These are phyloP conservation scores for Lactarius tabidus DNA, from an alignment of 768 basidiomycete species.

Conservation along the genomic window DNA sequence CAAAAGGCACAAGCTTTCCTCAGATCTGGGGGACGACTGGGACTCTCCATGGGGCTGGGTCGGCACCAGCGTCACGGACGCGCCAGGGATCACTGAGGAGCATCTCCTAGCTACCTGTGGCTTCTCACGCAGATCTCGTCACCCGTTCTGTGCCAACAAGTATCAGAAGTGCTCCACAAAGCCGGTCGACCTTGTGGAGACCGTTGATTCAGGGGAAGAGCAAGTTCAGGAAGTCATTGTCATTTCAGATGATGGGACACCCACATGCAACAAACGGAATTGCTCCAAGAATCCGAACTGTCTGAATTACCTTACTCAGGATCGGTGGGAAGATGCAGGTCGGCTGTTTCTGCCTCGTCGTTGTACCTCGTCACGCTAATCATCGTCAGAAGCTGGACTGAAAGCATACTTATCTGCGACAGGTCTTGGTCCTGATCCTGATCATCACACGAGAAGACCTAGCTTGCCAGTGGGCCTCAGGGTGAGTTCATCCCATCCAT, in stretches of 20 bases:
- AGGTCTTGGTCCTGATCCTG: slow-evolving; percentile 21
- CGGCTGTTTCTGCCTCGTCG: slow-evolving; percentile 25
- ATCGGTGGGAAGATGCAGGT: slow-evolving; percentile 77
- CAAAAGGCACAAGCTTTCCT: slow-evolving; percentile 51
- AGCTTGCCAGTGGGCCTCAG: slow-evolving; percentile 68
- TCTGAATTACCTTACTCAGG: slow-evolving; percentile 83
- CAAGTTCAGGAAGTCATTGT: slow-evolving; percentile 61
- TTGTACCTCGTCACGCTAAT: slow-evolving; percentile 2
- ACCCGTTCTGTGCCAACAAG: slow-evolving; percentile 57
- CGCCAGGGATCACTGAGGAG: slow-evolving; percentile 58
- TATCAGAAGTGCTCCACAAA: slow-evolving; percentile 34
- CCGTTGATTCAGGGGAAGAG: slow-evolving; percentile 37
- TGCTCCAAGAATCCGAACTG: slow-evolving; percentile 84
- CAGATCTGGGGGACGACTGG: slow-evolving; percentile 27
- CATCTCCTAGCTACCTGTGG: slow-evolving; percentile 69
- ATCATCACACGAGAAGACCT: slow-evolving; percentile 11
- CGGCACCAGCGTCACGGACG: slow-evolving; percentile 53
- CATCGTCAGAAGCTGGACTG: slow-evolving; percentile 14
- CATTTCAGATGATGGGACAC: slow-evolving; percentile 62
- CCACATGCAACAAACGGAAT: slow-evolving; percentile 51
- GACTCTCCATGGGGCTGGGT: slow-evolving; percentile 78
- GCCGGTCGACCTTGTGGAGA: slow-evolving; percentile 25
- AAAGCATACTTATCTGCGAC: slow-evolving; percentile 30
- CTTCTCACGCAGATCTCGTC: slow-evolving; percentile 47
- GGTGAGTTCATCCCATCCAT: slow-evolving; percentile 38